phyloP scores from a whole-genome alignment of 495 filamentous ascomycete species.

The Penicillium lividum region DNA sequence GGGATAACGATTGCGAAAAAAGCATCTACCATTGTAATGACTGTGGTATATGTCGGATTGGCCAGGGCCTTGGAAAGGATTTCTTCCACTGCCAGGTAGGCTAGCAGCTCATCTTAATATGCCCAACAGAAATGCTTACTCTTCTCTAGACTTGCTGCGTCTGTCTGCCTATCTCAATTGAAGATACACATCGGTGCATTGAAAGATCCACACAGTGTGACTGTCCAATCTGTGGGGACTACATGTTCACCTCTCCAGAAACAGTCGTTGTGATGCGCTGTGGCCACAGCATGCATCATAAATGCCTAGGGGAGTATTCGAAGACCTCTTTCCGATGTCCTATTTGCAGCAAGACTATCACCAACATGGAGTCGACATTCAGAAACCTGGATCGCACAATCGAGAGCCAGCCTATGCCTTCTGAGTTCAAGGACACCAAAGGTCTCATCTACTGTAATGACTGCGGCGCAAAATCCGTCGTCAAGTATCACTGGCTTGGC shows the following conservation, averaged over 20 bases:
- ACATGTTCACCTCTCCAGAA: constrained; percentile 92
- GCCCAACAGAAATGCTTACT: constrained; percentile 11
- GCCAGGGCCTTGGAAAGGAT: constrained; percentile 90
- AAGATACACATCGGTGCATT: constrained; percentile 86
- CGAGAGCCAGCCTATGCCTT: constrained; percentile 86
- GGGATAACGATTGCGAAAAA: constrained; percentile 90
- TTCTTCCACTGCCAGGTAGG: constrained; percentile 96
- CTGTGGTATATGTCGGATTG: constrained; percentile 92
- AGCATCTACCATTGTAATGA: constrained; percentile 96
- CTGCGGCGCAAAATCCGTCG: constrained; percentile 80
- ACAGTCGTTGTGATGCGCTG: constrained; percentile 93
- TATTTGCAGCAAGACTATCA: constrained; percentile 87
- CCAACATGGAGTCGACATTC: constrained; percentile 97
- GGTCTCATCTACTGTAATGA: constrained; percentile 92
- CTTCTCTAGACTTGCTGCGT: constrained; percentile 74
- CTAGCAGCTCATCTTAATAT: neutral
- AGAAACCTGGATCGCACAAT: constrained; percentile 85
- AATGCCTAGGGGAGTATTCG: constrained; percentile 83
- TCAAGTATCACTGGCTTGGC: constrained; percentile 92
- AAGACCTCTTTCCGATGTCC: constrained; percentile 90
- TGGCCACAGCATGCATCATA: constrained; percentile 91
- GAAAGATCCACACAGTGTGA: constrained; percentile 93
- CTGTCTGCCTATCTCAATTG: constrained; percentile 82
- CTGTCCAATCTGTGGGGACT: constrained; percentile 97
- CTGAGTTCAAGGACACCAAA: constrained; percentile 74